Base-by-base conservation (phyloP, 352 stramenopile species). In the Pythium scleroteichum region DNA sequence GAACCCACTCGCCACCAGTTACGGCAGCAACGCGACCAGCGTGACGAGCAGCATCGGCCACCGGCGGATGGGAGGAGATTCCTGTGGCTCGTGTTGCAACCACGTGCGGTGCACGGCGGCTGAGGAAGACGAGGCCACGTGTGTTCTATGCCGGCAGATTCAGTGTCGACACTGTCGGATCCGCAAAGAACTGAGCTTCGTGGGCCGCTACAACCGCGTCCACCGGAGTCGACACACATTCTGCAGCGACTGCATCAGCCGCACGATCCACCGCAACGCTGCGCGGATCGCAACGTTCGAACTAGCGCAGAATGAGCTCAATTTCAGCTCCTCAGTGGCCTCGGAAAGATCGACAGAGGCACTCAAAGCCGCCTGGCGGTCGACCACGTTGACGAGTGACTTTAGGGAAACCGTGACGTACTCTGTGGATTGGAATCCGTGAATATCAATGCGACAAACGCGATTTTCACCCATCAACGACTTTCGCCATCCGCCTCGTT, bases 131-230 rank as follows among this genome's bases (percentile, higher is more conserved):
- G 29, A 50, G 24, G 23, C 58, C 9, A 53, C 26, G 7, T 65
- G 58, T 47, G 38, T 0, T 4, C 50, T 65, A 27, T 65, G 58
- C 29, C 42, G 41, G 16, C 58, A 48, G 2, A 12, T 53, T 8
- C 39, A 58, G 4, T 65, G 58, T 23, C 58, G 58, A 5, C 23
- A n/a, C 14, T 64, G 57, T 26, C 38, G 47, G 17, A 47, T 64
- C 9, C 57, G 57, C 26, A 49, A 58, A 4, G 57, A 64, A 35
- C 57, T 64, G 0, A 64, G 57, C 57, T 64, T 64, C 23, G 40
- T 54, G n/a, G 57, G 48, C 10, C 57, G 57, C 13, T 56, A 50
- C 26, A 57, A 64, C 46, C 57, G 57, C 47, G 44, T 64, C 33
- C 57, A 58, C 19, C 46, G 48, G 1, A 64, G 47, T 27, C 56